Evolutionary conservation across 2,329 filamentous ascomycete species (phyloP).

Genomic region (Xylariales sp.): DNA sequence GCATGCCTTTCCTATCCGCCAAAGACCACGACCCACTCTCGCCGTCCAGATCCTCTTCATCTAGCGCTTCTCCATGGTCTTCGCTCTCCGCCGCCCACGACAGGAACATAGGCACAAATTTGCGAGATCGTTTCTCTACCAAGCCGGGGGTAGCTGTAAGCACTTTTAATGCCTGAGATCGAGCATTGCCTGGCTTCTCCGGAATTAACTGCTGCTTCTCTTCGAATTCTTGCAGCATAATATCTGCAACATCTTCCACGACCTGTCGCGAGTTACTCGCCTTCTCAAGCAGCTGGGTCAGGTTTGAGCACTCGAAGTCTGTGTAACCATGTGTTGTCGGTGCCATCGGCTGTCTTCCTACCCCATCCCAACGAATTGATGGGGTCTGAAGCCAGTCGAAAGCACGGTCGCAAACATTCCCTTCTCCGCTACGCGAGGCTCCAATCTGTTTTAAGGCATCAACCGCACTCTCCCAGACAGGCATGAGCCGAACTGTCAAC

Average conservation of each 20-base stretch:
- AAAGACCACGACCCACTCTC: slow-evolving; percentile 56
- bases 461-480: slow-evolving; percentile 82
- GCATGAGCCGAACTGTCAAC: slow-evolving; percentile 78
- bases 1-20: slow-evolving; percentile 77
- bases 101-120: slow-evolving; percentile 80
- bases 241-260: slow-evolving; percentile 48
- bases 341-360: slow-evolving; percentile 26
- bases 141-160: slow-evolving; percentile 68
- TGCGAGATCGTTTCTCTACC: slow-evolving; percentile 81
- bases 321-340: slow-evolving; percentile 43
- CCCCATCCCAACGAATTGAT: slow-evolving; percentile 49
- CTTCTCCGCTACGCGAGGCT: slow-evolving; percentile 67
- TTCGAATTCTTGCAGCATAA: slow-evolving; percentile 62
- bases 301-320: slow-evolving; percentile 82
- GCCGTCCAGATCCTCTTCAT: slow-evolving; percentile 12
- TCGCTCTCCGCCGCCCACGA: slow-evolving; percentile 65
- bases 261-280: slow-evolving; percentile 48
- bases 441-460: slow-evolving; percentile 72
- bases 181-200: slow-evolving; percentile 50
- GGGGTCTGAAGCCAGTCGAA: slow-evolving; percentile 71
- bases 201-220: slow-evolving; percentile 53
- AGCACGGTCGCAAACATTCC: slow-evolving; percentile 64
- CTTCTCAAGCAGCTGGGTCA: slow-evolving; percentile 53
- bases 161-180: slow-evolving; percentile 76
- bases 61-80: slow-evolving; percentile 27